Evolutionary conservation across 371 early-diverging fungal genomes (phyloP), one percentile per base, ranked within the genome.

Genomic region (Conidiobolus incongruus): DNA sequence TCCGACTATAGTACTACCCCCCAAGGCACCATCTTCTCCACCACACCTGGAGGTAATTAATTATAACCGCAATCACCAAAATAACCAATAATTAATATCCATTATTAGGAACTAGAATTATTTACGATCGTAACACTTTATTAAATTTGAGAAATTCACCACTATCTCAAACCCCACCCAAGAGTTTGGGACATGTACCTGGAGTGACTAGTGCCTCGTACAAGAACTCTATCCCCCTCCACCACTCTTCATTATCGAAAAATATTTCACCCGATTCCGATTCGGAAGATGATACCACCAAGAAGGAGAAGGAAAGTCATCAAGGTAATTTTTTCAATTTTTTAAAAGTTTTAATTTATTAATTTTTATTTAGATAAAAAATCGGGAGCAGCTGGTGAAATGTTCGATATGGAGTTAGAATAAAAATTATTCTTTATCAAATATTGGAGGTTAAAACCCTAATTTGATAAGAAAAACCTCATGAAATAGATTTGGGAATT

Each of bases 121-220:
- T 63, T 45, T 76, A 76, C 47, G 76, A 76, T 54, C 71, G 72
- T 38, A 54, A 53, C 45, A 72, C 67, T 6, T 55, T 76, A 51
- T 51, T 73, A 48, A 67, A 67, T 38, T 63, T 76, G 21, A 62
- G 70, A 42, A 70, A 69, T 59, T 73, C 73, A 51, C 68, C 65
- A 22, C 48, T 76, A 49, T 60, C 72, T 3, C 68, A 68, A 48
- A 62, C 68, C 5, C 71, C 70, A 32, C 76, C 76, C 37, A 60
- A 57, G 42, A 63, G 63, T 47, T 57, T 75, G 60, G 62, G 62
- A 3, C 66, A 59, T 50, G 63, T 75, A 37, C 64, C 76, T 32
- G 76, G 76, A 44, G 68, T 76, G 13, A 72, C 76, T 45, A 50
- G 50, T 38, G 49, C 56, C 22, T 11, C 19, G 34, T 44, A 47